A percentile compares a stretch with the other conserved stretches of the same genome.
These are phyloP conservation scores for Penicillium occitanis DNA, from an alignment of 2,329 filamentous ascomycete genomes.

Conservation along the genomic window DNA sequence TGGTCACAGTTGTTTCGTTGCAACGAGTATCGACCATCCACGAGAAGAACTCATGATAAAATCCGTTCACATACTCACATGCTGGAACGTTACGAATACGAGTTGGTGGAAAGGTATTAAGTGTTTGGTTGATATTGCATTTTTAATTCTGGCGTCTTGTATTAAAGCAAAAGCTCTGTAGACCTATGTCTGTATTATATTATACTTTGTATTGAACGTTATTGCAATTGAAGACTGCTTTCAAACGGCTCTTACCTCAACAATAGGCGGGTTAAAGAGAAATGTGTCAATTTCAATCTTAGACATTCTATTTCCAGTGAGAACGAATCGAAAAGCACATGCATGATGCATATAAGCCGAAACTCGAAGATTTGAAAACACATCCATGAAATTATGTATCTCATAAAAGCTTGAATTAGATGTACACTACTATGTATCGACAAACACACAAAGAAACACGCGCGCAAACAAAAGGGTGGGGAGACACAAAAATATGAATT, in stretches of 20 bases:
- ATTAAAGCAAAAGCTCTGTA: slow-evolving; percentile 7
- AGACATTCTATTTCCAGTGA: no score
- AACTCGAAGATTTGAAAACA: not conserved
- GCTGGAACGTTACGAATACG: not conserved
- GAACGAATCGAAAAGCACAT: no score
- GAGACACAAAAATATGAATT: no score
- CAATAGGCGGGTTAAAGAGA: no score
- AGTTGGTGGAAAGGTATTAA: not conserved
- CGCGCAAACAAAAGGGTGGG: not conserved
- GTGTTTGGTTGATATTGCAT: not conserved
- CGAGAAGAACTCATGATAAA: slow-evolving; percentile 73
- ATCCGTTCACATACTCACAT: not conserved
- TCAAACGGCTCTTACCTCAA: not conserved
- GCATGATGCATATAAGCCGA: not conserved
- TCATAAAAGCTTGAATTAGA: slow-evolving; percentile 4
- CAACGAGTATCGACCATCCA: slow-evolving; percentile 90
- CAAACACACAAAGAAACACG: not conserved
- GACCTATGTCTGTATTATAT: slow-evolving; percentile 6
- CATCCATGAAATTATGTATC: not conserved
- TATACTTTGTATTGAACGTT: not conserved
- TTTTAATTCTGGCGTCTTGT: not conserved
- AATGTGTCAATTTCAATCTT: no score
- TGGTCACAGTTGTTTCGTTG: slow-evolving; percentile 69
- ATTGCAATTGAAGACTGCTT: not conserved
- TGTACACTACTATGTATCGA: slow-evolving; percentile 6